Conservation (phyloP, 768 basidiomycete genomes). For the Leccinum rimulosum region DNA sequence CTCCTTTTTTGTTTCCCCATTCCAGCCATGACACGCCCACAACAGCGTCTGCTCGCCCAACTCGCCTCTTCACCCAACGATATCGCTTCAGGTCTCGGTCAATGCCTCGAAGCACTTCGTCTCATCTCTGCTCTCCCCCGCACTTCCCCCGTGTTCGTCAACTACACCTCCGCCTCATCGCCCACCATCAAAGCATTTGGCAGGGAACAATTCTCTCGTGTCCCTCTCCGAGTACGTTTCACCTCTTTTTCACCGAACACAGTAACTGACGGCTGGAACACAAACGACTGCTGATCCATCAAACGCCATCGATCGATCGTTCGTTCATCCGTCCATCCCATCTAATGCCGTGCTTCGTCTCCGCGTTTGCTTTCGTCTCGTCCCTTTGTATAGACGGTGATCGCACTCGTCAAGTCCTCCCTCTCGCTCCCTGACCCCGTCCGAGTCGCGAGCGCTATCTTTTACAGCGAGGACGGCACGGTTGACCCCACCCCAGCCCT, state of each 20-base stretch:
- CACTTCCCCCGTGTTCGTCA: conserved; percentile 27
- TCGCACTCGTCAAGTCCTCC: conserved; percentile 24
- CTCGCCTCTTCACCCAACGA: conserved; percentile 33
- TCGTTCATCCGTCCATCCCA: not conserved
- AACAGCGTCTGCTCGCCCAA: conserved; percentile 30
- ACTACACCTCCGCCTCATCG: conserved; percentile 18
- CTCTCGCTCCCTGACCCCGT: conserved; percentile 20
- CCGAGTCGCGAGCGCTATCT: conserved; percentile 22
- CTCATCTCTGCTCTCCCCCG: conserved; percentile 31
- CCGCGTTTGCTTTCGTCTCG: not conserved
- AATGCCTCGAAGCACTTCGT: conserved; percentile 33
- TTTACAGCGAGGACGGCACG: conserved; percentile 31
- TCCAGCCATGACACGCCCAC: conserved; percentile 23
- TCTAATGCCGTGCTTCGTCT: not conserved
- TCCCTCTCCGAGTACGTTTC: conserved; percentile 31
- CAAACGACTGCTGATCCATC: not conserved
- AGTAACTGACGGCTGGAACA: not conserved
- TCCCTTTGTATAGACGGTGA: conserved; percentile 22
- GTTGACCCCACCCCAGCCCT: conserved; percentile 23
- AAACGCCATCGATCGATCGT: not conserved
- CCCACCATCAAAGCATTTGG: conserved; percentile 28
- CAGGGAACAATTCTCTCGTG: conserved; percentile 30
- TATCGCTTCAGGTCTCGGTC: conserved; percentile 31
- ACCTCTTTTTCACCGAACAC: not conserved
- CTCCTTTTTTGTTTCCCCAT: not conserved